phyloP scores from a whole-genome alignment of 2,329 filamentous ascomycete species.

The Paraphaeosphaeria minitans region DNA sequence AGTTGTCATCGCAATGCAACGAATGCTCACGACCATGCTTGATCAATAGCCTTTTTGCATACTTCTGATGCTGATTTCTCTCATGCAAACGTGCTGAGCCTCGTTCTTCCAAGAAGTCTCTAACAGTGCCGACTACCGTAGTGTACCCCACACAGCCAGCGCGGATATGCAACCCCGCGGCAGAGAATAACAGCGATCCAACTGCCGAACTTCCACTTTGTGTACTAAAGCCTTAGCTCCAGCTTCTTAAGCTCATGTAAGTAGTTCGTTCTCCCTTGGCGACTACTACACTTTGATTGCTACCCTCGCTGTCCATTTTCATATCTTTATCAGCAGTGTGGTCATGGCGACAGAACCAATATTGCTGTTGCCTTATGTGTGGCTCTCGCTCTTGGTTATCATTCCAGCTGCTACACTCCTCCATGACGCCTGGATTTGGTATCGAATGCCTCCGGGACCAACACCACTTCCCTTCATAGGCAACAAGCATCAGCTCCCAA shows the following conservation, averaged over 20 bases:
- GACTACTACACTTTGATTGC: background rate
- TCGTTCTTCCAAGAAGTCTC: background rate
- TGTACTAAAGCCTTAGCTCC: slow-evolving; percentile 1
- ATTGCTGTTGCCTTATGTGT: slow-evolving; percentile 26
- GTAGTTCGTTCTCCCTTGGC: background rate
- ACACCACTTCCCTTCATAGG: slow-evolving; percentile 54
- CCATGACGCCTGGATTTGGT: slow-evolving; percentile 37
- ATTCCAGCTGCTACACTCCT: slow-evolving; percentile 32
- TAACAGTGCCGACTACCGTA: background rate
- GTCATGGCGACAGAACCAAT: slow-evolving; percentile 36
- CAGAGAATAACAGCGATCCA: slow-evolving; percentile 17
- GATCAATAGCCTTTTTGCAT: background rate
- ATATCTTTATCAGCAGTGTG: background rate
- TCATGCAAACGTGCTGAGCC: background rate
- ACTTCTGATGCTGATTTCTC: no score
- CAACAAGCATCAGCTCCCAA: slow-evolving; percentile 41
- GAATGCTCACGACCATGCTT: no score
- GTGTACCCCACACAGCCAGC: slow-evolving; percentile 13
- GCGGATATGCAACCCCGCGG: slow-evolving; percentile 6
- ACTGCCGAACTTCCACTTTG: slow-evolving; percentile 28
- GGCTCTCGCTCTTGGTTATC: slow-evolving; percentile 33
- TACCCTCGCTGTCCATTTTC: background rate
- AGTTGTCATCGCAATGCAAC: background rate
- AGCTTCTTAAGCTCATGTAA: slow-evolving; percentile 5
- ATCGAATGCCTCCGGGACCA: slow-evolving; percentile 54